Conservation (phyloP, 2,329 filamentous ascomycete species). For the Daldinia eschscholtzii region DNA sequence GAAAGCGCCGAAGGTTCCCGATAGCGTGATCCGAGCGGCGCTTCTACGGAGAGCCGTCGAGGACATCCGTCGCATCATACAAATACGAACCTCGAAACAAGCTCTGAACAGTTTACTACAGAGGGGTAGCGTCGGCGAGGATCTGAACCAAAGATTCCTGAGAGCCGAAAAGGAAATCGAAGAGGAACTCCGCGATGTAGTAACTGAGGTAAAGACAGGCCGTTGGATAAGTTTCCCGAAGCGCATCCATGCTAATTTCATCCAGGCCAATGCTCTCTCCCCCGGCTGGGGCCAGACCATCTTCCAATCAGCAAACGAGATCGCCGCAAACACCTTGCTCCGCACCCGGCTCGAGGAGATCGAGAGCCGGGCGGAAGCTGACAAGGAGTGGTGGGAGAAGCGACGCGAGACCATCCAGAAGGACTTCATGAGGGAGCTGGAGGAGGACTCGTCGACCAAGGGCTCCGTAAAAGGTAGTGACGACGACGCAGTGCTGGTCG, state of each 20-base stretch:
- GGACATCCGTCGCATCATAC: constrained; percentile 91
- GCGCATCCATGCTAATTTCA: constrained; percentile 11
- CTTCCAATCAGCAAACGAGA: constrained; percentile 98
- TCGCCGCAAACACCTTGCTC: constrained; percentile 84
- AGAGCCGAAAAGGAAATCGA: constrained; percentile 98
- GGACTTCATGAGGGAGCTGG: constrained; percentile 87
- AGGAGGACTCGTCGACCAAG: constrained; percentile 63
- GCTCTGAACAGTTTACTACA: constrained; percentile 86
- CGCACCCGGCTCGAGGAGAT: constrained; percentile 82
- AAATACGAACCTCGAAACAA: constrained; percentile 88
- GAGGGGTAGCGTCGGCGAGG: constrained; percentile 93
- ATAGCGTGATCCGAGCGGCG: constrained; percentile 87
- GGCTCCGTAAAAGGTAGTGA: constrained; percentile 64
- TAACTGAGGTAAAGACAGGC: constrained; percentile 76
- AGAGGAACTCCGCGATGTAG: constrained; percentile 93
- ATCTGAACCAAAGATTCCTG: constrained; percentile 92
- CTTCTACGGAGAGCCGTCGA: constrained; percentile 90
- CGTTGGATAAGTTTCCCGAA: background rate
- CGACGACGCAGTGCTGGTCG: constrained; percentile 84
- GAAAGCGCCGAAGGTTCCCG: constrained; percentile 79
- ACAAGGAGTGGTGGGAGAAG: constrained; percentile 95
- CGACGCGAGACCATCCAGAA: constrained; percentile 78
- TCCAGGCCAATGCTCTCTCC: constrained; percentile 87
- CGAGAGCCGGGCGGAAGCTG: constrained; percentile 75
- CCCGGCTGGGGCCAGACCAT: constrained; percentile 94